Percentiles rank a stretch among this genome's conserved stretches.
phyloP scores from a whole-genome alignment of 805 yeast genomes.

The Ogataea ganodermae region DNA sequence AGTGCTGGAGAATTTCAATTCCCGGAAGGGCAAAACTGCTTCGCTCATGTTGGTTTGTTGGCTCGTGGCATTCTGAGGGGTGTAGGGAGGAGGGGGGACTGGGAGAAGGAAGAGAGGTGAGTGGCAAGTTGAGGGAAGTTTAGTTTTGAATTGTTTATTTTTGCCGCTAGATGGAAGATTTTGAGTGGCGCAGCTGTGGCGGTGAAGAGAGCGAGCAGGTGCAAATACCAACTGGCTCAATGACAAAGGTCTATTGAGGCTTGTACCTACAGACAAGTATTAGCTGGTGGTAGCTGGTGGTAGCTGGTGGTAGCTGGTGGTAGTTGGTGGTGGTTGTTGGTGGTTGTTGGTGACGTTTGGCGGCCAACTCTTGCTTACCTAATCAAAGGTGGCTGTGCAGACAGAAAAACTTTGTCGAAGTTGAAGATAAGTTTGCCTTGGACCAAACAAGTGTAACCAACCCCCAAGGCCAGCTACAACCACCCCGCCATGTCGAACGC shows the following conservation, averaged over 20 bases:
- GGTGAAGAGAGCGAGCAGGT: too few relatives aligned
- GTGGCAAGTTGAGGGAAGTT: too few relatives aligned
- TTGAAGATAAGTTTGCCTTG: not conserved
- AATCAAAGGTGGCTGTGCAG: not conserved
- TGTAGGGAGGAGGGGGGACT: not conserved
- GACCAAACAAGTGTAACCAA: not conserved
- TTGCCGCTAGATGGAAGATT: not conserved
- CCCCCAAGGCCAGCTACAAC: too few relatives aligned
- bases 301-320: too few relatives aligned
- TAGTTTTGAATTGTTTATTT: not conserved
- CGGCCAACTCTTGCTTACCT: not conserved
- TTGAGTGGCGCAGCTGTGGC: not conserved
- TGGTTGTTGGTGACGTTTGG: too few relatives aligned
- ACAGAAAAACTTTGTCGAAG: not conserved
- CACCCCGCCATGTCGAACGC: conserved; percentile 13
- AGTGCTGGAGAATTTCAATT: conserved; percentile 58
- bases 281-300: too few relatives aligned
- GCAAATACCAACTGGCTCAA: too few relatives aligned
- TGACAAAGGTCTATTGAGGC: too few relatives aligned
- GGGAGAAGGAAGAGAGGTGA: not conserved
- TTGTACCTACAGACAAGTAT: too few relatives aligned
- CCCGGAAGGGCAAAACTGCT: conserved; percentile 41
- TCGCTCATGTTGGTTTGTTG: conserved; percentile 6
- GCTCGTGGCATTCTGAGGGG: not conserved
- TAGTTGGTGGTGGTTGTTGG: too few relatives aligned